phyloP scores from a whole-genome alignment of 805 yeast species.

The Lipomyces orientalis region DNA sequence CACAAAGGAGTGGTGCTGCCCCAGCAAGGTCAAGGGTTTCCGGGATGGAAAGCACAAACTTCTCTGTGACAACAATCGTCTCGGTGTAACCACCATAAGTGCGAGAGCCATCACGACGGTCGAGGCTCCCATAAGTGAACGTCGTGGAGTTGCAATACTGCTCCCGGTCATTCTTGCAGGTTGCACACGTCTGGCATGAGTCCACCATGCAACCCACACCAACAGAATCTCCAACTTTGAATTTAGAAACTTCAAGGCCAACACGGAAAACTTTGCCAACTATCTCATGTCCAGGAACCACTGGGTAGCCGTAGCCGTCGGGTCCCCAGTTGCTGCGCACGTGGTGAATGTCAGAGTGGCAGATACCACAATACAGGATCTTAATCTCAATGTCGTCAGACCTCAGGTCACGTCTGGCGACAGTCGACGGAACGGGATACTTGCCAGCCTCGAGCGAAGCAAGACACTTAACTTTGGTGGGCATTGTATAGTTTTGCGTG shows the following conservation, averaged over 20 bases:
- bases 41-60: no score
- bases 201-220: slow-evolving; percentile 78
- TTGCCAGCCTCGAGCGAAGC: no score
- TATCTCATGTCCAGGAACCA: slow-evolving; percentile 57
- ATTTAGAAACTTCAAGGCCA: slow-evolving; percentile 57
- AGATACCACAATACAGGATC: slow-evolving; percentile 55
- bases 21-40: no score
- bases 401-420: no score
- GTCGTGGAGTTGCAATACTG: slow-evolving; percentile 57
- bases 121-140: slow-evolving; percentile 59
- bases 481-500: no score
- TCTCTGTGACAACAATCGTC: no score
- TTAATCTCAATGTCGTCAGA: slow-evolving; percentile 48
- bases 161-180: slow-evolving; percentile 61
- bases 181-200: slow-evolving; percentile 65
- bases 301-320: slow-evolving; percentile 39
- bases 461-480: no score
- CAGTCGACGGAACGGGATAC: no score
- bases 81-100: no score
- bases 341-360: slow-evolving; percentile 64
- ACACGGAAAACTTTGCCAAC: slow-evolving; percentile 47
- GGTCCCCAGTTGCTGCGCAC: slow-evolving; percentile 59
- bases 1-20: no score
- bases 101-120: slow-evolving; percentile 36
- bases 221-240: slow-evolving; percentile 71